These are phyloP conservation scores for Coniochaeta prunicola DNA, from an alignment of 2,329 filamentous ascomycete species.

Conservation along the genomic window DNA sequence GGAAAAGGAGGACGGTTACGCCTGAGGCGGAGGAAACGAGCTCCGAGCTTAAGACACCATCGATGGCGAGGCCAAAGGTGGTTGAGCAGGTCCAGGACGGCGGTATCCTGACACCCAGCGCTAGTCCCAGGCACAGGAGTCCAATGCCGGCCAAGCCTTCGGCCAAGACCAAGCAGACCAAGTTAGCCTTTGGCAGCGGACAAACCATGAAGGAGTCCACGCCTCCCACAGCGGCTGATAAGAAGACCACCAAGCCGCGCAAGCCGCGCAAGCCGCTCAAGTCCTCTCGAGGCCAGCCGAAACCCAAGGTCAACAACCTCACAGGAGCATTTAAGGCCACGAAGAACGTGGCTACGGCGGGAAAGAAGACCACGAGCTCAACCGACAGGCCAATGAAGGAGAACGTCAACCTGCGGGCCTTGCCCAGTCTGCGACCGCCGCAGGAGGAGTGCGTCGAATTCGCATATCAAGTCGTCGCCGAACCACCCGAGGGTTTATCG, in stretches of 20 bases:
- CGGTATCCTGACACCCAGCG: conserved; percentile 49
- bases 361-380: neutral
- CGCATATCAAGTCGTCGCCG: neutral
- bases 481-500: neutral
- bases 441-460: neutral
- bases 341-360: conserved; percentile 26
- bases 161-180: conserved; percentile 42
- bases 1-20: conserved; percentile 24
- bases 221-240: neutral
- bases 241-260: conserved; percentile 6
- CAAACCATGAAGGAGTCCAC: conserved; percentile 15
- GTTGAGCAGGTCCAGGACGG: conserved; percentile 33
- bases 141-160: conserved; percentile 30
- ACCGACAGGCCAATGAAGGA: neutral
- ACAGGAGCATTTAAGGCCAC: conserved; percentile 37
- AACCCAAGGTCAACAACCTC: conserved; percentile 28
- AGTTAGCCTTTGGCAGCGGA: conserved; percentile 34
- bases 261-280: conserved; percentile 25
- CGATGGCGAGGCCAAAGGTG: conserved; percentile 28
- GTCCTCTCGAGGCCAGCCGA: conserved; percentile 21
- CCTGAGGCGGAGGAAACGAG: neutral
- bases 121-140: conserved; percentile 44
- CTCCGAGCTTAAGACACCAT: conserved; percentile 5
- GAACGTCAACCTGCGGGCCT: neutral
- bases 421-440: neutral